Evolutionary conservation across 1,284 basidiomycete species (phyloP).

Genomic region (Austroboletus novae-zelandiae): DNA sequence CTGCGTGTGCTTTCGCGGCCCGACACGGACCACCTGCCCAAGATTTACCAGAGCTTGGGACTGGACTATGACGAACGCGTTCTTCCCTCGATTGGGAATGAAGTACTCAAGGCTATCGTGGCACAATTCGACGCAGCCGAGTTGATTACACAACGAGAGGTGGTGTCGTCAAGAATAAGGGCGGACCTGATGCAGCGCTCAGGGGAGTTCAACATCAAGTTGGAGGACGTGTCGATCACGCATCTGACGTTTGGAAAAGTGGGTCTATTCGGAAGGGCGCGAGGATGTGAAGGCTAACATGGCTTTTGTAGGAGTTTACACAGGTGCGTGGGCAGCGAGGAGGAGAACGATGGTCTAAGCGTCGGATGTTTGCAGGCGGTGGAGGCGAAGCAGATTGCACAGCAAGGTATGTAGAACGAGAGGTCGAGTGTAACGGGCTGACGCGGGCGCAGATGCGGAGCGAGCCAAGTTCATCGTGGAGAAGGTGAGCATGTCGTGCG

Average conservation of each 20-base stretch:
- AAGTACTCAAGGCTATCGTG: constrained; percentile 97
- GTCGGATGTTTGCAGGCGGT: constrained; percentile 62
- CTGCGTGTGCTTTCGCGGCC: constrained; percentile 95
- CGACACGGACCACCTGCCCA: constrained; percentile 84
- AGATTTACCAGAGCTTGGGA: constrained; percentile 94
- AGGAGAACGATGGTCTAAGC: constrained; percentile 8
- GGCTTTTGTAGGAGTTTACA: constrained; percentile 66
- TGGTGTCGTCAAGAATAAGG: constrained; percentile 91
- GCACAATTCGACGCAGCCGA: constrained; percentile 99
- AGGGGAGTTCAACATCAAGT: constrained; percentile 92
- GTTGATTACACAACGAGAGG: constrained; percentile 87
- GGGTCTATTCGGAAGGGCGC: constrained; percentile 15
- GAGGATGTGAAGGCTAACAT: background rate
- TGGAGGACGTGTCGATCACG: constrained; percentile 98
- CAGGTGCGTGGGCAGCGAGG: constrained; percentile 40
- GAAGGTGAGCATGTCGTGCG: constrained; percentile 55
- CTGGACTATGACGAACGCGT: constrained; percentile 98
- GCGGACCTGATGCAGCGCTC: constrained; percentile 92
- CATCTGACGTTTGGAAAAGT: constrained; percentile 82
- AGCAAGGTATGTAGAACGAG: constrained; percentile 64
- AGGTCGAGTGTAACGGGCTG: constrained; percentile 1
- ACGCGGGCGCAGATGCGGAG: constrained; percentile 74
- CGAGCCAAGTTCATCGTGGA: constrained; percentile 99
- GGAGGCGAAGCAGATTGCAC: constrained; percentile 97
- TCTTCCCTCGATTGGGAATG: constrained; percentile 92